phyloP scores from a whole-genome alignment of 2,329 filamentous ascomycete species.

The Microsporum canis region DNA sequence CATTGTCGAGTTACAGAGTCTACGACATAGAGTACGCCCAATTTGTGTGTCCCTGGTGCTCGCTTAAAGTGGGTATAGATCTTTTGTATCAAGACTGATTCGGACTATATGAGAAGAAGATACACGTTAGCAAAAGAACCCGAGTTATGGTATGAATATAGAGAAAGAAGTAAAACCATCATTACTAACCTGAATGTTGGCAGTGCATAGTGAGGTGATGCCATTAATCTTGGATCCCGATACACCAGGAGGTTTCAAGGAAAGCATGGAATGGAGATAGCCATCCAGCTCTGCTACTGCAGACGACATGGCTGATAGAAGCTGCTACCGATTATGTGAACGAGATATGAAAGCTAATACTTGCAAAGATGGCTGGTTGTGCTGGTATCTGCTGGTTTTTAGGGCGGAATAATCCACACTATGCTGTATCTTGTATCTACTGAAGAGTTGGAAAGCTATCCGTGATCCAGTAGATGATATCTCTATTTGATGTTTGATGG shows the following conservation, averaged over 20 bases:
- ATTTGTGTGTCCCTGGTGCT: conserved; percentile 85
- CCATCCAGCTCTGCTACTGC: conserved; percentile 84
- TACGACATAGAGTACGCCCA: conserved; percentile 99
- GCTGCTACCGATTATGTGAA: conserved; percentile 9
- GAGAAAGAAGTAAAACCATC: conserved; percentile 10
- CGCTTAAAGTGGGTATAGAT: conserved; percentile 97
- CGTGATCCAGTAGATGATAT: conserved; percentile 3
- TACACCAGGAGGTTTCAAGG: conserved; percentile 83
- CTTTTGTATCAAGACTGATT: conserved; percentile 89
- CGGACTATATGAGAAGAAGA: conserved; percentile 52
- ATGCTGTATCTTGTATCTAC: conserved; percentile 6
- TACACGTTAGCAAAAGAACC: conserved; percentile 18
- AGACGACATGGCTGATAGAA: conserved; percentile 52
- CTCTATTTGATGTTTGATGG: conserved; percentile 3
- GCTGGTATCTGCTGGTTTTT: background rate
- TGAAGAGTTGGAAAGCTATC: conserved; percentile 3
- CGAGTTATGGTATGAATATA: background rate
- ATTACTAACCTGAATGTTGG: conserved; percentile 72
- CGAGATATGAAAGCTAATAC: conserved; percentile 4
- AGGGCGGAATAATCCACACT: background rate
- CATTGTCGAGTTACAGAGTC: conserved; percentile 98
- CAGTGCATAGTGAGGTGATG: conserved; percentile 77
- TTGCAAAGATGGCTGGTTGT: conserved; percentile 2
- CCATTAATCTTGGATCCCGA: conserved; percentile 83
- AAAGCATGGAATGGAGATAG: conserved; percentile 82